Percentiles rank a stretch among this genome's conserved stretches.
Conservation (phyloP, 1,284 basidiomycete species). For the Cryptococcus neoformans region DNA sequence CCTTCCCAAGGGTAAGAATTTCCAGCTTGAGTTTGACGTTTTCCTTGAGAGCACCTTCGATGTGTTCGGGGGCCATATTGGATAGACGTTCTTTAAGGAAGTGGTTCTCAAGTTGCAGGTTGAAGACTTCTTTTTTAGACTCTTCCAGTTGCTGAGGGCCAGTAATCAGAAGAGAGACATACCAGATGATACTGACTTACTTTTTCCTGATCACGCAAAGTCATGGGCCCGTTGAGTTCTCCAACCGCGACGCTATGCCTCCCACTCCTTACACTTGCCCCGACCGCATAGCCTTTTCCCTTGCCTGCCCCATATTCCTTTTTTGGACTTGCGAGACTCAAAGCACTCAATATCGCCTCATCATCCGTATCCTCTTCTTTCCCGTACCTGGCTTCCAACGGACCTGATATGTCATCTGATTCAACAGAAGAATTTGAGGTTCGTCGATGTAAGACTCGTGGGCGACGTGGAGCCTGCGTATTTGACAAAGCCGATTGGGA, state of each 20-base stretch:
- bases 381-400: conserved; percentile 22
- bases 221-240: conserved; percentile 53
- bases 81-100: conserved; percentile 83
- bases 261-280: conserved; percentile 37
- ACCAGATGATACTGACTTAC: conserved; percentile 51
- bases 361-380: conserved; percentile 21
- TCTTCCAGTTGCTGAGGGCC: conserved; percentile 77
- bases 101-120: conserved; percentile 87
- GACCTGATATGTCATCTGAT: conserved; percentile 14
- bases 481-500: conserved; percentile 28
- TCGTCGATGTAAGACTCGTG: conserved; percentile 21
- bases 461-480: conserved; percentile 27
- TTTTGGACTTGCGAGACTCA: conserved; percentile 26
- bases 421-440: conserved; percentile 13
- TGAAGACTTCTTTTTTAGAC: conserved; percentile 93
- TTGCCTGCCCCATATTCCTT: conserved; percentile 3
- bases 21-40: conserved; percentile 93
- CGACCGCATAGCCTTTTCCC: conserved; percentile 17
- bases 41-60: conserved; percentile 85
- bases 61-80: conserved; percentile 83
- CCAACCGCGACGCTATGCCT: conserved; percentile 43
- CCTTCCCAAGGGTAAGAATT: conserved; percentile 84
- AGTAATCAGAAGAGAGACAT: background rate
- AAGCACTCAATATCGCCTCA: conserved; percentile 21
- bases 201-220: conserved; percentile 91